Conservation (phyloP, 108 stramenopile genomes). For the Pseudonitzschia multistriata region DNA sequence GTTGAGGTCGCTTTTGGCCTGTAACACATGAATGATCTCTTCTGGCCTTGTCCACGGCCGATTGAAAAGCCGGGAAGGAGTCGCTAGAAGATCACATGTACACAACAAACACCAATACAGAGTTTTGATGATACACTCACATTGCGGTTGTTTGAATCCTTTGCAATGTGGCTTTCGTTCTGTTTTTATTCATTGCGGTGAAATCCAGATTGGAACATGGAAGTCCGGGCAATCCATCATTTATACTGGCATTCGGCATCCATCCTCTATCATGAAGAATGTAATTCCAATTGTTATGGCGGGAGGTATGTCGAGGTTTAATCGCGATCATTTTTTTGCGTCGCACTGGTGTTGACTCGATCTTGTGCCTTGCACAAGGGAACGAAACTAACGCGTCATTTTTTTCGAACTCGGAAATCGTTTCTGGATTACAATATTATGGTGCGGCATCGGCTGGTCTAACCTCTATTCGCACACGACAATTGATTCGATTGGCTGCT, state of each 20-base stretch:
- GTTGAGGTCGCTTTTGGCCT: not conserved
- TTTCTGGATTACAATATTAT: not conserved
- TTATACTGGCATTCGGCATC: constrained; percentile 85
- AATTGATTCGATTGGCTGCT: not conserved
- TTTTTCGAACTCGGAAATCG: not conserved
- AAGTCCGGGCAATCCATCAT: constrained; percentile 72
- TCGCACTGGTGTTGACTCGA: no score
- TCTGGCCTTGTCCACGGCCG: not conserved
- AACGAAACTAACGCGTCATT: not conserved
- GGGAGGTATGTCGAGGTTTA: constrained; percentile 41
- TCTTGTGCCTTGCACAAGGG: not conserved
- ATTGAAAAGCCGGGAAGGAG: not conserved
- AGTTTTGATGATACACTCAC: no score
- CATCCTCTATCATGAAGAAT: constrained; percentile 85
- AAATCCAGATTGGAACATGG: constrained; percentile 83
- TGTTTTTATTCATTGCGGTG: not conserved
- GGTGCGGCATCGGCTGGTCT: no score
- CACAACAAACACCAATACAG: no score
- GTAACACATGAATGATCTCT: not conserved
- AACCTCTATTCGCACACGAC: constrained; percentile 1
- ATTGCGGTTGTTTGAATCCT: no score
- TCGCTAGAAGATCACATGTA: no score
- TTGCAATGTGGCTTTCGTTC: not conserved
- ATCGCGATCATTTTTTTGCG: no score
- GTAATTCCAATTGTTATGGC: constrained; percentile 92